Evolutionary conservation across 2,329 filamentous ascomycete species (phyloP), one percentile per base, ranked within the genome.

Genomic region (Knufia petricola): DNA sequence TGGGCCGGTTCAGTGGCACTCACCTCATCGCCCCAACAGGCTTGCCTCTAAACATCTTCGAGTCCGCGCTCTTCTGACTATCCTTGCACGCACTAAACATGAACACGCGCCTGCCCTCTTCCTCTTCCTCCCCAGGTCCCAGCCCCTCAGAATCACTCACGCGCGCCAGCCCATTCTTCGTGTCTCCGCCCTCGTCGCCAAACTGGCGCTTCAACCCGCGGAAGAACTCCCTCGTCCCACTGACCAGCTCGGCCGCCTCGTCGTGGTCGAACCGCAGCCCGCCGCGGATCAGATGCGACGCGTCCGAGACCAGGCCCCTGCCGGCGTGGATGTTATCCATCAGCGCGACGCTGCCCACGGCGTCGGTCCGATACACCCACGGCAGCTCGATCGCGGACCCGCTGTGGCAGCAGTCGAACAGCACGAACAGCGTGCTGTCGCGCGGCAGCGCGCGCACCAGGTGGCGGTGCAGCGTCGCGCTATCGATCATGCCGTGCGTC

Each of bases 351-450:
- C 77, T 75, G 34, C 77, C 77, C 9, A 78, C 72, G 21, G 69
- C 69, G 55, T 80, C 76, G 2, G 69, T 69, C 20, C 75, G 73
- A 59, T 75, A 81, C 17, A 80, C 72, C 51, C 67, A 81, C 0
- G 78, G 77, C 1, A 81, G 62, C 50, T 80, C 77, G 34, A 78
- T 67, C 0, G 76, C 77, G 0, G 75, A 78, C 24, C 77, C 77
- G 1, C 73, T 77, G 60, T 81, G 78, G 57, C 78, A 81, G 61
- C 77, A 81, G 59, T 81, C 78, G 56, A 81, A 73, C 23, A 81
- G 63, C 15, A 56, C 49, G 26, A 56, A 55, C 37, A 58, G 37
- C 4, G 49, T 49, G 24, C 52, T 46, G 32, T 45, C 46, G 9
- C 54, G 78, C 69, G 58, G 76, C 77, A 12, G 79, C 65, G 39